Percentiles rank a stretch among this genome's conserved stretches.
phyloP scores from a whole-genome alignment of 345 rosid species.

The Brassica nigra region DNA sequence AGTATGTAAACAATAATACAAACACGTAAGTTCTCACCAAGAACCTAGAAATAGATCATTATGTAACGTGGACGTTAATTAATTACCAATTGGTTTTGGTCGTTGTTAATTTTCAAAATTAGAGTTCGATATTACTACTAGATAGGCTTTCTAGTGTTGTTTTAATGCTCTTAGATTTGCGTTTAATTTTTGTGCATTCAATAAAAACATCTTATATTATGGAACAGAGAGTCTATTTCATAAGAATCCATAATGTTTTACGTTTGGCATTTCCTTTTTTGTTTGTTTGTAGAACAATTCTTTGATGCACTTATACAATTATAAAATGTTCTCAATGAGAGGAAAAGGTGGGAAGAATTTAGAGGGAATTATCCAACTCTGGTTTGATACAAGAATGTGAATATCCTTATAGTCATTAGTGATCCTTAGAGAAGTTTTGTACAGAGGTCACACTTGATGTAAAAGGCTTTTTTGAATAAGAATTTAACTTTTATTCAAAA shows the following conservation, averaged over 20 bases:
- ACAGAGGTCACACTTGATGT: too few relatives aligned
- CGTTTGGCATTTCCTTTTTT: neutral
- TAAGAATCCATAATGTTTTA: neutral
- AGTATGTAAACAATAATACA: neutral
- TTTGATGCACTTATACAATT: neutral
- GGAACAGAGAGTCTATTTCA: too few relatives aligned
- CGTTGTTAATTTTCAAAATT: neutral
- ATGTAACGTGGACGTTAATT: neutral
- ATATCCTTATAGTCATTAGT: too few relatives aligned
- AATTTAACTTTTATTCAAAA: too few relatives aligned
- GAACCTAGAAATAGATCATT: neutral
- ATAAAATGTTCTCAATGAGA: neutral
- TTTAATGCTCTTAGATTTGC: neutral
- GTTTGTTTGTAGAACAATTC: neutral
- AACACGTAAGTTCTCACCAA: neutral
- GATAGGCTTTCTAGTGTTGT: neutral
- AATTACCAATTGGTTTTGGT: neutral
- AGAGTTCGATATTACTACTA: neutral
- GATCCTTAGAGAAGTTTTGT: too few relatives aligned
- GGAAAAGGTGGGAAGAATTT: too few relatives aligned
- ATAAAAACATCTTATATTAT: too few relatives aligned
- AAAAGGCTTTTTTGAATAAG: too few relatives aligned
- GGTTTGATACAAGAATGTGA: too few relatives aligned
- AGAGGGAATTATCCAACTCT: too few relatives aligned
- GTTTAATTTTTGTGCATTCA: too few relatives aligned